A percentile compares a stretch with the other conserved stretches of the same genome.
Evolutionary conservation across 257 asterid genomes (phyloP).

Genomic region (Solanum sejunctum): DNA sequence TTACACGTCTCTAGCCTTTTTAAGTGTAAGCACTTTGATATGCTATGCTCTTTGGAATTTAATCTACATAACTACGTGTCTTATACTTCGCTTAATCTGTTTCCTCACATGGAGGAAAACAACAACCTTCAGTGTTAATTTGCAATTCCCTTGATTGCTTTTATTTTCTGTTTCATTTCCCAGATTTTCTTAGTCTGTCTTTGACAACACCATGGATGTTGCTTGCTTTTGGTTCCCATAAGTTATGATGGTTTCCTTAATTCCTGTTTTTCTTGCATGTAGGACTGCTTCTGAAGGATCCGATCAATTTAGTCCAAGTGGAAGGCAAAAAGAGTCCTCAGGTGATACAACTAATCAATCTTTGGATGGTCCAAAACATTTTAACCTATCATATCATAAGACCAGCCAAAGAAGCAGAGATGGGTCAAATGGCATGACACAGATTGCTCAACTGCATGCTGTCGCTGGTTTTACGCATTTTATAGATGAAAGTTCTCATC

Average conservation of each 20-base stretch:
- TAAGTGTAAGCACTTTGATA: background rate
- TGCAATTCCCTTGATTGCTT: background rate
- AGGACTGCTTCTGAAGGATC: conserved; percentile 33
- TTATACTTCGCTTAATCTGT: background rate
- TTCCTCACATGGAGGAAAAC: background rate
- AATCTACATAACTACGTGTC: background rate
- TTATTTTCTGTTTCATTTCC: background rate
- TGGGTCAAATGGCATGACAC: conserved; percentile 38
- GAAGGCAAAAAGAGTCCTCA: conserved; percentile 18
- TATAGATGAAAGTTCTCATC: conserved; percentile 34
- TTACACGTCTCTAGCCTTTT: background rate
- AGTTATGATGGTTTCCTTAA: background rate
- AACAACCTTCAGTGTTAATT: background rate
- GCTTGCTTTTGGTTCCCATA: background rate
- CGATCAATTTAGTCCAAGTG: conserved; percentile 20
- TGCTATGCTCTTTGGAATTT: background rate
- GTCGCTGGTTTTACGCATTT: conserved; percentile 67
- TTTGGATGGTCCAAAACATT: conserved; percentile 34
- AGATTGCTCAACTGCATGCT: conserved; percentile 57
- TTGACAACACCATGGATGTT: background rate
- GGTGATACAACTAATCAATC: conserved; percentile 38
- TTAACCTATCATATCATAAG: conserved; percentile 68
- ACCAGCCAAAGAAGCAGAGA: conserved; percentile 34
- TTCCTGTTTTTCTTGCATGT: background rate
- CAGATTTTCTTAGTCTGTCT: background rate